Evolutionary conservation across 495 filamentous ascomycete genomes (phyloP).

Genomic region (Cairneyella variabilis): DNA sequence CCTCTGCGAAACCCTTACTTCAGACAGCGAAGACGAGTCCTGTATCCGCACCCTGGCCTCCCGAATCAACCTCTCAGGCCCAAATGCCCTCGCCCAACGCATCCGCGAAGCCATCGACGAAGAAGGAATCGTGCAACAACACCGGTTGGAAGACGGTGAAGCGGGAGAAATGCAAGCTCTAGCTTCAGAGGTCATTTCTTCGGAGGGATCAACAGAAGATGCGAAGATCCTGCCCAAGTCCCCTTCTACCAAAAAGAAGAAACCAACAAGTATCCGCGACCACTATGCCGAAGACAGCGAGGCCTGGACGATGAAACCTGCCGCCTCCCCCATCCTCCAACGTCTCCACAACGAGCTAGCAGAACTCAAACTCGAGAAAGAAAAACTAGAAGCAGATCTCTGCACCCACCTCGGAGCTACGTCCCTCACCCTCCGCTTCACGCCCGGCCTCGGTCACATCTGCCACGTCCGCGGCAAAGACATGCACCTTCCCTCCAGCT

Average conservation of each 20-base stretch:
- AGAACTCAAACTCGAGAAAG: conserved; percentile 52
- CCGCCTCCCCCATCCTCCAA: conserved; percentile 62
- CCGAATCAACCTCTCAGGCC: conserved; percentile 66
- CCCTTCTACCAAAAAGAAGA: conserved; percentile 31
- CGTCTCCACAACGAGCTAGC: conserved; percentile 64
- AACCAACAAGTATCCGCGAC: conserved; percentile 36
- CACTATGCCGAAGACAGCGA: conserved; percentile 54
- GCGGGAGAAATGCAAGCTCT: conserved; percentile 62
- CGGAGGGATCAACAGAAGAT: conserved; percentile 45
- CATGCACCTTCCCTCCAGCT: conserved; percentile 34
- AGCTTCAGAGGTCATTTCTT: conserved; percentile 61
- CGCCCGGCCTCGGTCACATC: conserved; percentile 77
- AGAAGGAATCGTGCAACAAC: conserved; percentile 77
- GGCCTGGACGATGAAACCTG: conserved; percentile 81
- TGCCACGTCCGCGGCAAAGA: conserved; percentile 89
- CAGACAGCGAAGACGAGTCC: conserved; percentile 13
- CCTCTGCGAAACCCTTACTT: conserved; percentile 44
- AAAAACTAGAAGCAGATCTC: conserved; percentile 53
- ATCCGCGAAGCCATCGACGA: conserved; percentile 86
- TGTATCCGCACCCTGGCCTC: conserved; percentile 51
- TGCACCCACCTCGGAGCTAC: conserved; percentile 44
- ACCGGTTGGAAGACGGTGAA: conserved; percentile 68
- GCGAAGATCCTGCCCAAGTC: conserved; percentile 37
- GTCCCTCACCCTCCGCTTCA: conserved; percentile 75
- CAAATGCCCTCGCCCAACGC: conserved; percentile 59